A percentile compares a stretch with the other conserved stretches of the same genome.
Conservation (phyloP, 192 early-diverging fungal species). For the Umbelopsis ramanniana region DNA sequence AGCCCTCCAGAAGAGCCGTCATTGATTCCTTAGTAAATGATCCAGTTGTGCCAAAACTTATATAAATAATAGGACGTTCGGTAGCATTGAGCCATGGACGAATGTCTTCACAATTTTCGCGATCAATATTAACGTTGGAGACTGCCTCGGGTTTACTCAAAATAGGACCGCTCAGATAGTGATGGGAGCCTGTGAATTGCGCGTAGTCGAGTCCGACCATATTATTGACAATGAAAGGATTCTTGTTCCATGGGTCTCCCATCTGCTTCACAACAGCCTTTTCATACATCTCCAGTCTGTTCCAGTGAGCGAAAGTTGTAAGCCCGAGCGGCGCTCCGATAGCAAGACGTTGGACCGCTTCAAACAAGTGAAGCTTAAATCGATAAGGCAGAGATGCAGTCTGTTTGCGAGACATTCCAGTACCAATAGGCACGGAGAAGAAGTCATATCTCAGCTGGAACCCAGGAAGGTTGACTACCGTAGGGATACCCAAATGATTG, state of each 20-base stretch:
- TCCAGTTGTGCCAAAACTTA: slow-evolving; percentile 15
- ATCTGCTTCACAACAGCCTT: background rate
- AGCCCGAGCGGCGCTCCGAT: background rate
- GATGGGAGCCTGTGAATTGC: background rate
- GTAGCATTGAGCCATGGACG: background rate
- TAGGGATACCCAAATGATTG: slow-evolving; percentile 12
- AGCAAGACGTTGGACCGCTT: background rate
- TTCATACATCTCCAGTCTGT: background rate
- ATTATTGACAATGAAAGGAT: background rate
- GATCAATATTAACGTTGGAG: slow-evolving; percentile 13
- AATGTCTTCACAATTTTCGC: slow-evolving; percentile 13
- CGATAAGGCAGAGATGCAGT: background rate
- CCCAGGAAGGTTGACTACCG: background rate
- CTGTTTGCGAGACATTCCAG: background rate
- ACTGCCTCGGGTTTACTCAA: background rate
- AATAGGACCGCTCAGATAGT: slow-evolving; percentile 2
- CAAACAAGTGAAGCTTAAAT: background rate
- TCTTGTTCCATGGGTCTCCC: background rate
- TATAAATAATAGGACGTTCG: slow-evolving; percentile 4
- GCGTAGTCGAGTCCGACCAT: slow-evolving; percentile 7
- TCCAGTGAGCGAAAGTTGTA: background rate
- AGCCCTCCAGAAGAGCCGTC: background rate
- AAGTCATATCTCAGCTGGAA: slow-evolving; percentile 1
- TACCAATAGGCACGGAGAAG: background rate
- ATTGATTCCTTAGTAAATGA: background rate